phyloP scores from a whole-genome alignment of 1,139 yeast species.

The Blastobotrys aristatus region DNA sequence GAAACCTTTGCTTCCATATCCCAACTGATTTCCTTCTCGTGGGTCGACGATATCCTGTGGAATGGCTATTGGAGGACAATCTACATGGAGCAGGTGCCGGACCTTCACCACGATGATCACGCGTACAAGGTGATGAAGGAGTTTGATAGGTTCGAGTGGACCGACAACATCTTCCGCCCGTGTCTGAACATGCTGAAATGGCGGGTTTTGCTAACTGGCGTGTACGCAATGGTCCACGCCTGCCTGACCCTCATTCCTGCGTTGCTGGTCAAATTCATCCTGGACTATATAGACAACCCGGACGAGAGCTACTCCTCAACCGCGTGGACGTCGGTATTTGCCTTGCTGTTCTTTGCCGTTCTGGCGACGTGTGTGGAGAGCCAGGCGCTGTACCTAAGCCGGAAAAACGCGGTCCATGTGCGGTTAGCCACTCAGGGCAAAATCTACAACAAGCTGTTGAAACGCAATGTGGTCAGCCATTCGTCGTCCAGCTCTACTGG shows the following conservation, averaged over 20 bases:
- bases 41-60: constrained; percentile 2
- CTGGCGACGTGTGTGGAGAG: background rate
- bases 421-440: constrained; percentile 80
- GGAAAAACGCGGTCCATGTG: constrained; percentile 83
- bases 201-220: background rate
- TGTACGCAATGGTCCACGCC: background rate
- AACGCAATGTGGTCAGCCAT: constrained; percentile 58
- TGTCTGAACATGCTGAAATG: background rate
- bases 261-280: constrained; percentile 10
- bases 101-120: constrained; percentile 73
- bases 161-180: constrained; percentile 34
- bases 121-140: constrained; percentile 60
- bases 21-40: background rate
- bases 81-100: background rate
- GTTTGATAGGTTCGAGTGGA: constrained; percentile 43
- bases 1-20: constrained; percentile 4
- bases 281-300: constrained; percentile 10
- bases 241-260: constrained; percentile 59
- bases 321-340: constrained; percentile 13
- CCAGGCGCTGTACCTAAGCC: constrained; percentile 57
- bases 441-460: constrained; percentile 80
- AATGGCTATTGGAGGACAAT: constrained; percentile 4
- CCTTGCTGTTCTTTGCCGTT: constrained; percentile 4
- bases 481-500: constrained; percentile 40
- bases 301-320: background rate